Percentiles rank a stretch among this genome's conserved stretches.
These are phyloP conservation scores for Syzygium jambos DNA, from an alignment of 345 rosid genomes.

Conservation along the genomic window DNA sequence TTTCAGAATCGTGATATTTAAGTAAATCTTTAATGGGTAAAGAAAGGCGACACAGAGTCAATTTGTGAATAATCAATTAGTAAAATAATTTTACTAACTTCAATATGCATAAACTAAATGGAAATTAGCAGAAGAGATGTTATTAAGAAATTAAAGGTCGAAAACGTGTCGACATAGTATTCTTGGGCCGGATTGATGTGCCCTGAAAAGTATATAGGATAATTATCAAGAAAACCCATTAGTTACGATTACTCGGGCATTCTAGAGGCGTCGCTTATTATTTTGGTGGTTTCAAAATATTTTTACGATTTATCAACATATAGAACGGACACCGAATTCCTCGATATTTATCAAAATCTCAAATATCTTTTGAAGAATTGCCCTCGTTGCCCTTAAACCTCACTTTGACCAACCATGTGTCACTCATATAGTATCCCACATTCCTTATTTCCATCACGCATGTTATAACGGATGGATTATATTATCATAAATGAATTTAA, in stretches of 20 bases:
- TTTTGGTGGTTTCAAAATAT: not conserved
- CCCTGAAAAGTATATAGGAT: not conserved
- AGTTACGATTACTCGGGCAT: too few species aligned
- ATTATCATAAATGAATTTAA: too few species aligned
- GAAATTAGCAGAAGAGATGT: not conserved
- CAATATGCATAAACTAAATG: not conserved
- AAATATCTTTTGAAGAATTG: not conserved
- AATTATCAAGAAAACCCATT: not conserved
- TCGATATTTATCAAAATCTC: not conserved
- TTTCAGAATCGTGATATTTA: not conserved
- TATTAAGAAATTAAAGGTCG: not conserved
- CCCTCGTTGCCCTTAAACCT: not conserved
- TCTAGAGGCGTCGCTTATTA: not conserved
- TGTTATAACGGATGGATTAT: too few species aligned
- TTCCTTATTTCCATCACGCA: not conserved
- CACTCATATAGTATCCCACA: not conserved
- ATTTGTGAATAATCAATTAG: not conserved
- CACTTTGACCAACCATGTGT: not conserved
- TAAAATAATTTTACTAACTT: not conserved
- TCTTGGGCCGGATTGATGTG: not conserved
- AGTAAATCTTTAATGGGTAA: not conserved
- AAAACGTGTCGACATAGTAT: not conserved
- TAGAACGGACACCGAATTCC: not conserved
- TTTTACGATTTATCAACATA: not conserved
- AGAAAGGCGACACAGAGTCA: not conserved